Evolutionary conservation across 768 basidiomycete genomes (phyloP), one percentile per base, ranked within the genome.

Genomic region (Hebeloma cylindrosporum): DNA sequence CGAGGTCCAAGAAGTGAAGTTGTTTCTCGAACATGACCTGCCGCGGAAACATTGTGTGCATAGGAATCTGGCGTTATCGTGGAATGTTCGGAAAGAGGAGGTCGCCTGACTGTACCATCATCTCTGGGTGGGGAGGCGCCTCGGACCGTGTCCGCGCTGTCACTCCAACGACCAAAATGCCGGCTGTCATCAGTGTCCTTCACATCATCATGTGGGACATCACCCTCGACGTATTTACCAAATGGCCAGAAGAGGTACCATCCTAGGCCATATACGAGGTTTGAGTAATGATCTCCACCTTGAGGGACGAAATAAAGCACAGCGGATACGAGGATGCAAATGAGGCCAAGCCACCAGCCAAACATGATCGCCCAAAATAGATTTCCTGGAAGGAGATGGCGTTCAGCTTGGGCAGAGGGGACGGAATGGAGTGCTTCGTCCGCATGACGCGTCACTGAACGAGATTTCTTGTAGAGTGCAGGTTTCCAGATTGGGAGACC

Each of bases 401-500:
- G 83, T 58, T 95, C 93, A 2, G 90, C 93, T 50, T 93, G 89
- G 2, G 92, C 88, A 14, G 92, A 95, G 2, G 96, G 96, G 22
- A 90, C 77, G 9, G 88, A 80, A 62, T 99, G 96, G 3, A 99
- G 79, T 0, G 89, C 96, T 47, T 88, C 83, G 64, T 99, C 96
- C 27, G 96, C 96, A 68, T 93, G 82, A 39, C 95, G 90, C 37
- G 94, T 97, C 57, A 99, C 90, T 2, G 94, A 91, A 23, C 96
- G 85, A 23, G 89, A 88, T 63, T 99, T 99, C 68, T 94, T 93
- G 82, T 99, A 99, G 46, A 99, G 67, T 0, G 96, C 96, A 16
- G 96, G 96, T 65, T 99, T 99, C 96, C 96, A 99, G 62, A 99
- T 97, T 28, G 92, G 95, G 47, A 99, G 75, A 73, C 96, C 96